A percentile compares a stretch with the other conserved stretches of the same genome.
Conservation (phyloP, 352 stramenopile genomes). For the Globisporangium lucens region DNA sequence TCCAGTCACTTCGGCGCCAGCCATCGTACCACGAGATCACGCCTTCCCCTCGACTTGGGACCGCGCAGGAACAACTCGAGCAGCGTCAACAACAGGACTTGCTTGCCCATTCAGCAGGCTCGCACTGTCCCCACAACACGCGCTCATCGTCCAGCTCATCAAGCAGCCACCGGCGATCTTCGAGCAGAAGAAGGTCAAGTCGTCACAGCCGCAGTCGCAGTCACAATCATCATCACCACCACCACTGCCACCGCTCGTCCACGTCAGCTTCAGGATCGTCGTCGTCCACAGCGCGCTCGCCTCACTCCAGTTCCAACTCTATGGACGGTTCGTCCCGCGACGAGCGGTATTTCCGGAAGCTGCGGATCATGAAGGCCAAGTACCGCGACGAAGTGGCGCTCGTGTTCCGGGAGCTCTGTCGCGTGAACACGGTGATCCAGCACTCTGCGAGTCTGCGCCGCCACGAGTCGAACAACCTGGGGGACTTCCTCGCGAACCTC, state of each 20-base stretch:
- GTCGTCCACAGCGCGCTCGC: slow-evolving; percentile 4
- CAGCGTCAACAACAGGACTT: slow-evolving; percentile 5
- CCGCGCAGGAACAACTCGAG: slow-evolving; percentile 12
- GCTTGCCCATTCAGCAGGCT: slow-evolving; percentile 1
- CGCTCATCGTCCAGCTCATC: slow-evolving; percentile 15
- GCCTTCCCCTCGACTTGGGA: neutral
- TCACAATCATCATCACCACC: neutral
- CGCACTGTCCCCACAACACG: neutral
- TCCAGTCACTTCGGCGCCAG: slow-evolving; percentile 59
- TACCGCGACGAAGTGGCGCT: slow-evolving; percentile 81
- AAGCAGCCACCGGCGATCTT: slow-evolving; percentile 16
- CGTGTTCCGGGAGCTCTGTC: slow-evolving; percentile 76
- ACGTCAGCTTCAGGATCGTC: neutral
- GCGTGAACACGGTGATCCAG: slow-evolving; percentile 79
- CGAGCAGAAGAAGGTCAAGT: slow-evolving; percentile 13
- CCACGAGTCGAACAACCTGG: slow-evolving; percentile 79
- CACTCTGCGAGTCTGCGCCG: slow-evolving; percentile 67
- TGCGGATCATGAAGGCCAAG: slow-evolving; percentile 63
- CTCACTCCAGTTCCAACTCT: slow-evolving; percentile 2
- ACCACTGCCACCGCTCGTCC: neutral
- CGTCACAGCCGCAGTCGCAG: neutral
- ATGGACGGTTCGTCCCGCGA: slow-evolving; percentile 24
- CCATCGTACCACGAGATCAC: slow-evolving; percentile 31
- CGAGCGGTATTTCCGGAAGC: slow-evolving; percentile 64
- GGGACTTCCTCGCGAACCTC: slow-evolving; percentile 80